A percentile compares a stretch with the other conserved stretches of the same genome.
These are phyloP conservation scores for Aspergillus spinulosporus DNA, from an alignment of 2,329 filamentous ascomycete genomes.

Conservation along the genomic window DNA sequence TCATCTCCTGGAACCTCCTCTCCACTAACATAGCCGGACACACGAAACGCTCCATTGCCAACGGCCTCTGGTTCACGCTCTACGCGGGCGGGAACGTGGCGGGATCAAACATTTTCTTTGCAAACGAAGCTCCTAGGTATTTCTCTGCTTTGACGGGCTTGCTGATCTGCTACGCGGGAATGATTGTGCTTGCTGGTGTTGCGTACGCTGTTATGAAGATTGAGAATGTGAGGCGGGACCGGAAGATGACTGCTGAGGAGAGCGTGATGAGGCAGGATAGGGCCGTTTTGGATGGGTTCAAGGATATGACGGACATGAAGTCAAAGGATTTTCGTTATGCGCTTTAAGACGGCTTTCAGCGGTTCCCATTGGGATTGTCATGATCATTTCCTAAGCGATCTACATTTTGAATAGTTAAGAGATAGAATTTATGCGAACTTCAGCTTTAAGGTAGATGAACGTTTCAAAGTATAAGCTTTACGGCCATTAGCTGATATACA, in stretches of 20 bases:
- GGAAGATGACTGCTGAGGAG: constrained; percentile 1
- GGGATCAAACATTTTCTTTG: constrained; percentile 51
- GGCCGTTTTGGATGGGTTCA: constrained; percentile 36
- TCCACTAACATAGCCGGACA: constrained; percentile 52
- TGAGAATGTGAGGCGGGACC: constrained; percentile 29
- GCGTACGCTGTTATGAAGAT: constrained; percentile 28
- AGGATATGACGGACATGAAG: constrained; percentile 40
- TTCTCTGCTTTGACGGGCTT: constrained; percentile 47
- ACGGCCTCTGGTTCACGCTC: constrained; percentile 53
- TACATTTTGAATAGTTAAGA: too few relatives aligned
- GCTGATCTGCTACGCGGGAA: constrained; percentile 46
- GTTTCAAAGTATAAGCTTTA: too few relatives aligned
- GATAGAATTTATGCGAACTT: too few relatives aligned
- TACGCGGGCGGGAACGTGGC: constrained; percentile 52
- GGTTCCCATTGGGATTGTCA: too few relatives aligned
- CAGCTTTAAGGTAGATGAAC: too few relatives aligned
- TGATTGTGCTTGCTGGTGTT: constrained; percentile 37
- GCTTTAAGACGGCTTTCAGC: constrained; percentile 23
- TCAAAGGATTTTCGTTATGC: constrained; percentile 39
- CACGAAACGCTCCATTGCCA: constrained; percentile 53
- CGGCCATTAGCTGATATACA: too few relatives aligned
- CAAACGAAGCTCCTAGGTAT: constrained; percentile 47
- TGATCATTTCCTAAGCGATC: too few relatives aligned
- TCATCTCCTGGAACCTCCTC: constrained; percentile 55
- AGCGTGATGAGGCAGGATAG: constrained; percentile 10